Evolutionary conservation across 2,329 filamentous ascomycete species (phyloP), one percentile per base, ranked within the genome.

Genomic region (Sporothrix phasma): DNA sequence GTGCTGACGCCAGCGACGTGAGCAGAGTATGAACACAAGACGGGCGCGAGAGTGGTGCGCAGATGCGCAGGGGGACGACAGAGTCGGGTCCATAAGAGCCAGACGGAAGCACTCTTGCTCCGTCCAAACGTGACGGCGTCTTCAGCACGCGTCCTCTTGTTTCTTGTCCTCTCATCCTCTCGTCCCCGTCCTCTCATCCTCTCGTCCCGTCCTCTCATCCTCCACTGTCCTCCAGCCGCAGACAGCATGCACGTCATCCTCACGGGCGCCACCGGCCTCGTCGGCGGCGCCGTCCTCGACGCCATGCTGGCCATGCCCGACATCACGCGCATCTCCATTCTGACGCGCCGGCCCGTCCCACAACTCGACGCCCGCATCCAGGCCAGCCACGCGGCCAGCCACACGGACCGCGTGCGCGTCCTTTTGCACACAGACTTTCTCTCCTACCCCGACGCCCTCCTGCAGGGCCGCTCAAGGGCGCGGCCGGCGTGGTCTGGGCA

Each of bases 401-500:
- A 41, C 46, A 62, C 47, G 15, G 65, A 67, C 0, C 84, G 87
- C 66, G 79, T 85, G 65, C 81, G 82, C 26, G 84, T 90, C 63
- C 85, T 91, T 67, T 76, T 87, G 19, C 87, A 91, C 71, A 78
- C 81, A 17, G 86, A 92, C 72, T 92, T 88, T 70, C 73, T 76
- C 13, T 76, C 72, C 1, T 92, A 90, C 71, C 79, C 82, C 41
- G 69, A 79, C 0, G 76, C 78, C 0, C 68, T 90, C 2, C 77
- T 91, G 10, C 67, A 74, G 26, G 31, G 39, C 26, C 77, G 86
- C 70, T 77, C 92, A 78, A 80, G 61, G 88, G 83, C 24, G 88
- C 88, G 0, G 76, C 81, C 7, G 88, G 85, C 1, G 88, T 85
- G 65, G 85, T 92, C 1, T 92, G 89, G 89, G 88, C 89, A 0